phyloP scores from a whole-genome alignment of 75 land plant genomes.

The Picea sitchensis region DNA sequence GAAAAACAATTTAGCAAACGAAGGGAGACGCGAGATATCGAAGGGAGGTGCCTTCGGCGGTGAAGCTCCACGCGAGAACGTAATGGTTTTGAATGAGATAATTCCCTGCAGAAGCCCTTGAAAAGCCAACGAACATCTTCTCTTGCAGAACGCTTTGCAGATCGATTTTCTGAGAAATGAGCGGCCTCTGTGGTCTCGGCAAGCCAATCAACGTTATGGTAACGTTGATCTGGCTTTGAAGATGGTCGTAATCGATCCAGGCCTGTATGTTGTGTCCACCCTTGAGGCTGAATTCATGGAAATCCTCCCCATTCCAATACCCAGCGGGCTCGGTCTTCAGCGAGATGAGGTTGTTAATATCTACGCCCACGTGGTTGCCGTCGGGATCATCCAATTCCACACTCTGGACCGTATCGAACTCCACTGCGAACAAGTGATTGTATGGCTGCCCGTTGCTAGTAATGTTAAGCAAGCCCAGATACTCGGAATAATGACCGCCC shows the following conservation, averaged over 20 bases:
- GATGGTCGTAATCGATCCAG: no score
- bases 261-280: no score
- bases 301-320: no score
- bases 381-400: conserved; percentile 29
- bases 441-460: conserved; percentile 31
- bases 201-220: no score
- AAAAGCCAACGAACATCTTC: no score
- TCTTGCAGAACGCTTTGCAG: no score
- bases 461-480: conserved; percentile 50
- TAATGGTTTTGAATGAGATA: no score
- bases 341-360: conserved; percentile 44
- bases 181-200: no score
- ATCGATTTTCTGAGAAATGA: no score
- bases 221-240: no score
- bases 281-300: no score
- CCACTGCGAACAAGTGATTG: conserved; percentile 55
- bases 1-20: background rate
- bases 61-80: background rate
- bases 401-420: conserved; percentile 45
- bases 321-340: conserved; percentile 16
- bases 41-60: background rate
- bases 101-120: no score
- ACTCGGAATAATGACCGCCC: conserved; percentile 10
- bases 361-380: conserved; percentile 50
- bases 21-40: background rate